Percentiles rank a stretch among this genome's conserved stretches.
phyloP scores from a whole-genome alignment of 495 filamentous ascomycete species.

The Bacidia gigantensis region DNA sequence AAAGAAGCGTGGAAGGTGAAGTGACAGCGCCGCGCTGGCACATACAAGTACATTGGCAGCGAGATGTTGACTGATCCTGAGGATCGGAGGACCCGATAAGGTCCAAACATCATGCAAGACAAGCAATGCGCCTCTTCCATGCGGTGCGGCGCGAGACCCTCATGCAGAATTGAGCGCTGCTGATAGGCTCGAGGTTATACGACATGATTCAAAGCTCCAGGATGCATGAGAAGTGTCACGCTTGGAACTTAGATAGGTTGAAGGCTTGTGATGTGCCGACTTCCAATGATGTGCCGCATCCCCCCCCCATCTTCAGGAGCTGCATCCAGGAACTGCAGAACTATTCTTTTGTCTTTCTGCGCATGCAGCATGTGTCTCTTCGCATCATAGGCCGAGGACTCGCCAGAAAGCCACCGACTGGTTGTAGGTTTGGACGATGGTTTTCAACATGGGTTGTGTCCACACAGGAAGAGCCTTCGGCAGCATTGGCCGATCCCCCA shows the following conservation, averaged over 20 bases:
- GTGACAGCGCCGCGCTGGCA: too few species aligned
- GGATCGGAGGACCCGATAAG: background rate
- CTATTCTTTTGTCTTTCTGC: too few species aligned
- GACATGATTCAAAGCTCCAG: background rate
- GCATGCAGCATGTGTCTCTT: background rate
- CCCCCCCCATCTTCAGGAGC: too few species aligned
- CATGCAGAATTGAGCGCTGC: background rate
- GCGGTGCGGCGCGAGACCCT: background rate
- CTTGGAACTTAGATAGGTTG: background rate
- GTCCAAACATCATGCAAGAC: background rate
- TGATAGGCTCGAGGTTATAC: background rate
- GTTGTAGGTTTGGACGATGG: too few species aligned
- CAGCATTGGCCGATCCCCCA: too few species aligned
- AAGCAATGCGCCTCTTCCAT: constrained; percentile 2
- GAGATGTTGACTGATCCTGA: background rate
- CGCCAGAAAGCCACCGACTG: background rate
- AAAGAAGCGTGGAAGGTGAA: too few species aligned
- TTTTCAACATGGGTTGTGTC: background rate
- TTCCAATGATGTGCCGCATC: too few species aligned
- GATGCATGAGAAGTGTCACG: too few species aligned
- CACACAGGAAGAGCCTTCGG: too few species aligned
- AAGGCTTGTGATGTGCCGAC: background rate
- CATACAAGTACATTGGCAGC: background rate
- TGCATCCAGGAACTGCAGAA: too few species aligned
- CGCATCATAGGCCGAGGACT: background rate